These are phyloP conservation scores for Tilletia setariae DNA, from an alignment of 1,284 basidiomycete species.

Conservation along the genomic window DNA sequence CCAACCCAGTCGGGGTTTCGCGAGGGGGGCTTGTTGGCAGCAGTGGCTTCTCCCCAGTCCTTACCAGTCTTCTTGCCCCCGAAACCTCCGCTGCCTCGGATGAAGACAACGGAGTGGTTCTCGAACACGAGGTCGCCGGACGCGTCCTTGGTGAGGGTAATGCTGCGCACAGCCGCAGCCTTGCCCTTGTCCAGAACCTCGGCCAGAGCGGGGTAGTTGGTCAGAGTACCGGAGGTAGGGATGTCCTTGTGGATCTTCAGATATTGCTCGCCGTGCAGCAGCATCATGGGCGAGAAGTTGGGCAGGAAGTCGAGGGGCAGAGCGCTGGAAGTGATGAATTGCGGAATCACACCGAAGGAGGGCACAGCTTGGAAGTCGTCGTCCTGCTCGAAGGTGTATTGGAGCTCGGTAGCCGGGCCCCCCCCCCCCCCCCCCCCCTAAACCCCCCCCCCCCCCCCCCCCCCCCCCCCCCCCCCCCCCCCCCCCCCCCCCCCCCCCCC, in stretches of 20 bases:
- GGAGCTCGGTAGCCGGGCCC: slow-evolving; percentile 84
- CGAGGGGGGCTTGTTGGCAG: slow-evolving; percentile 72
- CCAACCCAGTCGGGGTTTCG: slow-evolving; percentile 49
- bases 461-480: no score
- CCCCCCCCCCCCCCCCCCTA: no score
- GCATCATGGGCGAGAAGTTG: slow-evolving; percentile 87
- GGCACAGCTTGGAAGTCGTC: slow-evolving; percentile 82
- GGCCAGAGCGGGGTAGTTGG: slow-evolving; percentile 66
- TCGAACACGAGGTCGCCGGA: slow-evolving; percentile 83
- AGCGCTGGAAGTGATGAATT: slow-evolving; percentile 61
- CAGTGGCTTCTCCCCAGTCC: slow-evolving; percentile 86
- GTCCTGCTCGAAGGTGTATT: slow-evolving; percentile 86
- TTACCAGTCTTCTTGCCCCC: slow-evolving; percentile 81
- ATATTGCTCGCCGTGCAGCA: slow-evolving; percentile 98
- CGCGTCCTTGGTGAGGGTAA: slow-evolving; percentile 65
- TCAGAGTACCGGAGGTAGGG: slow-evolving; percentile 78
- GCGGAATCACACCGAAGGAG: slow-evolving; percentile 95
- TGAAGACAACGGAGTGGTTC: slow-evolving; percentile 86
- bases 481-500: no score
- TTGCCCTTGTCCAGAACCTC: slow-evolving; percentile 60
- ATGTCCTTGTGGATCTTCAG: slow-evolving; percentile 81
- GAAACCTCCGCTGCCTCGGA: slow-evolving; percentile 93
- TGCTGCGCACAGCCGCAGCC: slow-evolving; percentile 76
- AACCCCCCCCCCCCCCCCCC: no score
- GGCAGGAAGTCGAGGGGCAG: slow-evolving; percentile 77